These are phyloP conservation scores for Diaporthe ilicicola DNA, from an alignment of 2,329 filamentous ascomycete species.

Conservation along the genomic window DNA sequence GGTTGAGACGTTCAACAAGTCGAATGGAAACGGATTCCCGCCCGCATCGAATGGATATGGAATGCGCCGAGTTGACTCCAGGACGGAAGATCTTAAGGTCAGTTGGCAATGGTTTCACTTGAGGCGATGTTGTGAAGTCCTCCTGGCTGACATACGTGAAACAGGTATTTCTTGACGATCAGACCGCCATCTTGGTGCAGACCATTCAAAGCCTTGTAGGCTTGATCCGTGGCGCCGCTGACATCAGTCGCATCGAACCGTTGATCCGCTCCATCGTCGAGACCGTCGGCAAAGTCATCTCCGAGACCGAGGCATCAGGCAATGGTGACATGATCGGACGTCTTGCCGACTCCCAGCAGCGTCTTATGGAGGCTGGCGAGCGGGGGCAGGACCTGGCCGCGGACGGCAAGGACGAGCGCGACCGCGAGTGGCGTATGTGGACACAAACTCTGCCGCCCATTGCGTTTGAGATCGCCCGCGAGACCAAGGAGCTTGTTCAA, in stretches of 20 bases:
- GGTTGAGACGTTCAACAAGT: constrained; percentile 50
- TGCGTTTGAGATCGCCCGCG: constrained; percentile 85
- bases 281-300: constrained; percentile 75
- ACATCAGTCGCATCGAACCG: constrained; percentile 70
- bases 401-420: constrained; percentile 58
- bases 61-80: constrained; percentile 45
- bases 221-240: constrained; percentile 72
- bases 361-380: constrained; percentile 70
- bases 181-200: constrained; percentile 80
- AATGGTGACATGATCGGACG: constrained; percentile 63
- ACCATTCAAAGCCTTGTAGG: constrained; percentile 84
- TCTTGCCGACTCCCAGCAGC: constrained; percentile 70
- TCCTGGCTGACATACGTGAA: constrained; percentile 4
- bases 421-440: constrained; percentile 68
- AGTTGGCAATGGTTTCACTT: not conserved
- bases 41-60: constrained; percentile 51
- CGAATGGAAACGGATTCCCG: constrained; percentile 48
- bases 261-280: constrained; percentile 76
- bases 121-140: not conserved
- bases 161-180: constrained; percentile 82
- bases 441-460: constrained; percentile 80
- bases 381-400: constrained; percentile 67
- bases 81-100: constrained; percentile 60
- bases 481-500: constrained; percentile 77
- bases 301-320: constrained; percentile 67